phyloP scores from a whole-genome alignment of 805 yeast species.

The Wickerhamiella shivajii region DNA sequence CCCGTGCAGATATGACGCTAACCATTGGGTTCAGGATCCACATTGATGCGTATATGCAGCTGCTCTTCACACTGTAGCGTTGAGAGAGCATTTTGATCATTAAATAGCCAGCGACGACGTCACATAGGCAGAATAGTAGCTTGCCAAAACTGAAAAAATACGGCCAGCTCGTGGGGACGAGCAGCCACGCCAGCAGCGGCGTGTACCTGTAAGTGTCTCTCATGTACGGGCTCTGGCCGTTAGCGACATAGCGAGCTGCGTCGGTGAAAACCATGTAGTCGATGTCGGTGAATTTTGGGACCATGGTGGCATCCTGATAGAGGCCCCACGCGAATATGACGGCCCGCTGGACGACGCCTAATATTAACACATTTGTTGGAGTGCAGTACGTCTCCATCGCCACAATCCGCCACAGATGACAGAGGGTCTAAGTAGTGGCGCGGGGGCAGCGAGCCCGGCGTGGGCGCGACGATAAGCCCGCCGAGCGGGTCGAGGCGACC shows the following conservation, averaged over 20 bases:
- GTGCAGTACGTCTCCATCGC: slow-evolving; percentile 9
- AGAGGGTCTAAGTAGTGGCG: too few species aligned
- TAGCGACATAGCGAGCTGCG: slow-evolving; percentile 61
- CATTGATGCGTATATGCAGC: slow-evolving; percentile 36
- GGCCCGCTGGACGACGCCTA: slow-evolving; percentile 29
- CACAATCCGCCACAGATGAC: too few species aligned
- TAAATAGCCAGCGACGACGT: slow-evolving; percentile 63
- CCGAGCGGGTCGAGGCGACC: too few species aligned
- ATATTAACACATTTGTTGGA: slow-evolving; percentile 16
- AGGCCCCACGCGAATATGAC: slow-evolving; percentile 64
- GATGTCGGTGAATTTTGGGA: slow-evolving; percentile 80
- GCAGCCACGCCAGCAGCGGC: slow-evolving; percentile 73
- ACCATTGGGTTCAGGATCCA: slow-evolving; percentile 97
- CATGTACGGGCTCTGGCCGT: slow-evolving; percentile 53
- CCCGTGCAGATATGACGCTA: slow-evolving; percentile 79
- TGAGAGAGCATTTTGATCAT: slow-evolving; percentile 31
- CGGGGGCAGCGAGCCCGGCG: too few species aligned
- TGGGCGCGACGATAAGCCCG: too few species aligned
- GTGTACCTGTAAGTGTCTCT: slow-evolving; percentile 91
- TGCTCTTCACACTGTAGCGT: slow-evolving; percentile 21
- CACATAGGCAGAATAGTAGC: slow-evolving; percentile 58
- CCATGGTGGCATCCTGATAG: slow-evolving; percentile 70
- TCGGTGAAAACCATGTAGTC: slow-evolving; percentile 91
- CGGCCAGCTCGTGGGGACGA: slow-evolving; percentile 52
- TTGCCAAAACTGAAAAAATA: slow-evolving; percentile 65